Conservation (phyloP, 352 stramenopile species). For the Salisapilia sapeloensis region DNA sequence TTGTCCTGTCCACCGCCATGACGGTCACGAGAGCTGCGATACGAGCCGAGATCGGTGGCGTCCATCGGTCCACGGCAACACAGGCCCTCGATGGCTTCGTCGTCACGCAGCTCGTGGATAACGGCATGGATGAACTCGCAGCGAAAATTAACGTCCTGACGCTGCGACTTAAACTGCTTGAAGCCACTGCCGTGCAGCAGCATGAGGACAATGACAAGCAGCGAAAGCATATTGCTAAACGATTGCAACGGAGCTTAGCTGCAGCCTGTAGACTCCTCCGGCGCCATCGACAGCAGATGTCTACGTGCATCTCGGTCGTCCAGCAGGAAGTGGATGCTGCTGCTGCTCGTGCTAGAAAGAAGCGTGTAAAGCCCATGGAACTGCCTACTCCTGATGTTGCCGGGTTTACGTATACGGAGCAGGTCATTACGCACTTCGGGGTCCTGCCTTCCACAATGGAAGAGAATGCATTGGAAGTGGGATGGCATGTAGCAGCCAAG, state of each 20-base stretch:
- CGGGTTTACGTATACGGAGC: conserved; percentile 3
- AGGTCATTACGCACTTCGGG: conserved; percentile 4
- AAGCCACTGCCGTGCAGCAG: conserved; percentile 25
- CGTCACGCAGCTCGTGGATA: conserved; percentile 62
- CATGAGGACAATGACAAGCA: conserved; percentile 3
- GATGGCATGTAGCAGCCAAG: conserved; percentile 53
- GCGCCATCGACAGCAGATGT: conserved; percentile 29
- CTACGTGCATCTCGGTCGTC: conserved; percentile 26
- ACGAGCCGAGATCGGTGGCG: too few relatives aligned
- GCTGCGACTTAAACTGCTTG: too few relatives aligned
- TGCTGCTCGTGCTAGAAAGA: too few relatives aligned
- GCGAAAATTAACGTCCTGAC: conserved; percentile 47
- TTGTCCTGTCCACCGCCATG: too few relatives aligned
- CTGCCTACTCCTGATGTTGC: conserved; percentile 4
- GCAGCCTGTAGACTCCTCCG: conserved; percentile 33
- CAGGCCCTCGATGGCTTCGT: conserved; percentile 46
- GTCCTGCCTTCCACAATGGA: conserved; percentile 7
- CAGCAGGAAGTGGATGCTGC: too few relatives aligned
- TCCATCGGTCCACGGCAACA: too few relatives aligned
- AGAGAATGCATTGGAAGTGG: conserved; percentile 24
- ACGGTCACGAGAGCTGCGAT: too few relatives aligned
- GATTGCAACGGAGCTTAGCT: conserved; percentile 47
- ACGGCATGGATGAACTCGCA: conserved; percentile 51
- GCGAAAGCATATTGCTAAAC: conserved; percentile 7
- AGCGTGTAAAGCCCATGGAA: conserved; percentile 10